Evolutionary conservation across 192 early-diverging fungal species (phyloP).

Genomic region (Coemansia sp.): DNA sequence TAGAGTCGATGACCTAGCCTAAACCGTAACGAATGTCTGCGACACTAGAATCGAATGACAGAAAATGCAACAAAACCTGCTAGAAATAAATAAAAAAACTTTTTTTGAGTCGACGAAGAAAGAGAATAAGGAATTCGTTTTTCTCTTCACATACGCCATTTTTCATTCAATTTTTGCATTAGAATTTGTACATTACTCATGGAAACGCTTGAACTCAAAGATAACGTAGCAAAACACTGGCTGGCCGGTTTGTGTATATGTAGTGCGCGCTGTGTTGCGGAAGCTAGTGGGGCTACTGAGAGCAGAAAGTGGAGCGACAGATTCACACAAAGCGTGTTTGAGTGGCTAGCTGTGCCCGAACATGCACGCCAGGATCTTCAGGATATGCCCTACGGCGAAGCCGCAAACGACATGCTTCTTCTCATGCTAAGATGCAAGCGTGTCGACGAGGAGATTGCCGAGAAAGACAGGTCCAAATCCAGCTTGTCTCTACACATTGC

Average conservation of each 20-base stretch:
- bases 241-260: constrained; percentile 41
- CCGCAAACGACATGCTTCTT: constrained; percentile 40
- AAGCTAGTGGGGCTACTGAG: constrained; percentile 11
- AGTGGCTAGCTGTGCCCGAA: constrained; percentile 23
- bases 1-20: too few species aligned
- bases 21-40: too few species aligned
- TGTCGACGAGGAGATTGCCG: constrained; percentile 21
- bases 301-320: constrained; percentile 24
- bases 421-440: constrained; percentile 37
- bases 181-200: constrained; percentile 4
- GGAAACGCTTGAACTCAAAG: constrained; percentile 28
- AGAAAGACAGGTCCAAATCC: not conserved
- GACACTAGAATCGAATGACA: too few species aligned
- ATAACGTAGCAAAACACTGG: constrained; percentile 24
- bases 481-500: constrained; percentile 21
- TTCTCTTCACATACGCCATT: too few species aligned
- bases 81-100: too few species aligned
- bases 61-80: too few species aligned
- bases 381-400: constrained; percentile 26
- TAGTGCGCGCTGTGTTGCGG: constrained; percentile 39
- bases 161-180: too few species aligned
- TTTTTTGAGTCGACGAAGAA: too few species aligned
- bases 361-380: constrained; percentile 16
- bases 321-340: constrained; percentile 33
- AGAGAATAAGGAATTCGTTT: too few species aligned